Evolutionary conservation across 1,139 yeast species (phyloP), one percentile per base, ranked within the genome.

Genomic region (Sugiyamaella grinbergsii): DNA sequence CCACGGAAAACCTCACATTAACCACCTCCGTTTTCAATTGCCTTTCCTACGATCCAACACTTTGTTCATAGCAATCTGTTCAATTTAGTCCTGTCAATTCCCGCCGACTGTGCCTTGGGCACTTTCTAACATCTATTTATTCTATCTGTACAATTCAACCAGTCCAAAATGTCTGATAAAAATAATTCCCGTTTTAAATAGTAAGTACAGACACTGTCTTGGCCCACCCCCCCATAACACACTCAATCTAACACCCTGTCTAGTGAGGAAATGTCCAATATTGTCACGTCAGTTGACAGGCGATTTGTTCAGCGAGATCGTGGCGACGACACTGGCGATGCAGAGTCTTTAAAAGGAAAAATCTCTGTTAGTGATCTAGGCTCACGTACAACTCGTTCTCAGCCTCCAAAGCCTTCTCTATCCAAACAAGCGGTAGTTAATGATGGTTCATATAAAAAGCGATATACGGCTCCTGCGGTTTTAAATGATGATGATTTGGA

Each of bases 301-400:
- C 66, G 82, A 49, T 68, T 76, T 45, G 61, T 80, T 37, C 71
- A 69, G 34, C 64, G 72, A 15, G 66, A 73, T 3, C 71, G 72
- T 33, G 81, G 79, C 51, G 80, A 78, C 8, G 80, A 79, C 11
- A 65, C 73, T 43, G 81, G 84, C 13, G 80, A 77, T 42, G 96
- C 96, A 0, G 79, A 79, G 48, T 82, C 95, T 0, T 71, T 89
- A 62, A 78, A 75, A 5, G 95, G 95, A 1, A 80, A 76, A 52
- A 74, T 89, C 19, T 70, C 81, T 2, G 71, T 78, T 48, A 73
- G 74, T 38, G 95, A 88, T 51, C 80, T 89, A 85, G 96, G 97
- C 0, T 63, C 79, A 3, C 66, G 79, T 38, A 76, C 71, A 3
- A 45, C 61, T 7, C 59, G 65, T n/a, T 61, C 63, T 1, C 53